These are phyloP conservation scores for Ceratocystiopsis brevicomis DNA, from an alignment of 2,329 filamentous ascomycete species.

Conservation along the genomic window DNA sequence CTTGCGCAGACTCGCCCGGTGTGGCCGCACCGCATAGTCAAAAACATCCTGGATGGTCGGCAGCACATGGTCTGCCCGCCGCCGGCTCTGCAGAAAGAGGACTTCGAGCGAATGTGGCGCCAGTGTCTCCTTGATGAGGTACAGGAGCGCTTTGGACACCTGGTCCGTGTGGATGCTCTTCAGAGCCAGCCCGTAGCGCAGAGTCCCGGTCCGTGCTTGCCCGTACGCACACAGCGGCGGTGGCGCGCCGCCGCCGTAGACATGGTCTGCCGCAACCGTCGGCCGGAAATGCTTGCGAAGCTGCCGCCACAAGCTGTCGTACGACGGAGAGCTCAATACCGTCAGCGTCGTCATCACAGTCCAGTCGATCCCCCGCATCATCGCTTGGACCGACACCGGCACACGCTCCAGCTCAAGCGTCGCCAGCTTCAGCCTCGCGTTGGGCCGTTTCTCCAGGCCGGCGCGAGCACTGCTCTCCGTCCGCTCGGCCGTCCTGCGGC, in stretches of 20 bases:
- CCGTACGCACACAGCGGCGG: neutral
- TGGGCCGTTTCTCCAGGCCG: slow-evolving; percentile 14
- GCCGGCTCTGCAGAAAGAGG: slow-evolving; percentile 54
- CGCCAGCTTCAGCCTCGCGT: slow-evolving; percentile 46
- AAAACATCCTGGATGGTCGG: slow-evolving; percentile 54
- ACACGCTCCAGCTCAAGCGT: slow-evolving; percentile 59
- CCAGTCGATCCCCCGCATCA: slow-evolving; percentile 58
- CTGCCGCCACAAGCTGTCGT: slow-evolving; percentile 58
- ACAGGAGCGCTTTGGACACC: slow-evolving; percentile 48
- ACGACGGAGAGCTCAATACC: slow-evolving; percentile 51
- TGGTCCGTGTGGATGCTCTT: slow-evolving; percentile 60
- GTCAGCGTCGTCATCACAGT: slow-evolving; percentile 51
- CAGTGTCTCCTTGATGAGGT: slow-evolving; percentile 58
- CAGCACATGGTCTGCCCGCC: slow-evolving; percentile 25
- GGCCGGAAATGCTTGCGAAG: slow-evolving; percentile 44
- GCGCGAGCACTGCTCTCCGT: neutral
- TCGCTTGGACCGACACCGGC: slow-evolving; percentile 50
- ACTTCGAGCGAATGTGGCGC: slow-evolving; percentile 65
- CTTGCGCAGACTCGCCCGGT: slow-evolving; percentile 51
- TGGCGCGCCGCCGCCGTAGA: slow-evolving; percentile 10
- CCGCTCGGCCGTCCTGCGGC: too few species aligned
- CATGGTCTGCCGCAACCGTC: slow-evolving; percentile 11
- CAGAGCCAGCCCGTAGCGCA: slow-evolving; percentile 44
- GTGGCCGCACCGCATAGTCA: slow-evolving; percentile 48
- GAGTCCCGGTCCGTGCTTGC: neutral